phyloP scores from a whole-genome alignment of 208 protist genomes.

The Herpetomonas tarakana region DNA sequence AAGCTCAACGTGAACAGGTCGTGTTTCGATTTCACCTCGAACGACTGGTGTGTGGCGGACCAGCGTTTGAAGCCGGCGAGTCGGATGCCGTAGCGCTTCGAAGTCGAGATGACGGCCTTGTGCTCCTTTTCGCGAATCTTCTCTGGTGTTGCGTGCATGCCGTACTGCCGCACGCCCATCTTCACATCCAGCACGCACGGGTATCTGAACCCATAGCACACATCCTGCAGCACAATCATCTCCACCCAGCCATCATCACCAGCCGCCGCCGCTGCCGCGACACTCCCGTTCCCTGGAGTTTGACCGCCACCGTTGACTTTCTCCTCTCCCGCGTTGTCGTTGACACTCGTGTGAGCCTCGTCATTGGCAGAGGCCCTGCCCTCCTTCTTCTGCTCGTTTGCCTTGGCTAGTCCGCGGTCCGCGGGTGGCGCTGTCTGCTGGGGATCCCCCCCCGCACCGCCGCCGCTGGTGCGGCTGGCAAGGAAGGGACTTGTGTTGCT shows the following conservation, averaged over 20 bases:
- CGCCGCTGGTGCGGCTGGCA: not conserved
- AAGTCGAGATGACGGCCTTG: constrained; percentile 64
- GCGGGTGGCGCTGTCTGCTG: not conserved
- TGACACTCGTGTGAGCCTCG: not conserved
- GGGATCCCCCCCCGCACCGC: too few relatives aligned
- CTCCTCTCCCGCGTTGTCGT: constrained; percentile 6
- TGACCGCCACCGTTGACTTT: too few relatives aligned
- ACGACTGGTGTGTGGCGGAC: constrained; percentile 37
- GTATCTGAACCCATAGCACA: constrained; percentile 67
- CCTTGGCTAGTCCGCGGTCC: too few relatives aligned
- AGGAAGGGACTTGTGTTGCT: too few relatives aligned
- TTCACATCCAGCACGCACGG: constrained; percentile 86
- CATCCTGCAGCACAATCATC: constrained; percentile 83
- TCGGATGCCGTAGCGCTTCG: constrained; percentile 66
- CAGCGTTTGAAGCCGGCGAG: constrained; percentile 75
- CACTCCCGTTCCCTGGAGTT: too few relatives aligned
- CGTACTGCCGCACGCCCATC: constrained; percentile 85
- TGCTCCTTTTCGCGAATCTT: constrained; percentile 74
- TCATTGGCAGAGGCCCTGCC: not conserved
- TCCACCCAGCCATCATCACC: constrained; percentile 5
- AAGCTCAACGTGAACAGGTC: constrained; percentile 48
- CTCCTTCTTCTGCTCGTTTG: too few relatives aligned
- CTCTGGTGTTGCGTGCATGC: constrained; percentile 50
- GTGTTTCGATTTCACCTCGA: constrained; percentile 57
- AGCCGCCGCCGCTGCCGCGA: constrained; percentile 4